phyloP scores from a whole-genome alignment of 768 basidiomycete genomes.

The Leccinellum rugosiceps region DNA sequence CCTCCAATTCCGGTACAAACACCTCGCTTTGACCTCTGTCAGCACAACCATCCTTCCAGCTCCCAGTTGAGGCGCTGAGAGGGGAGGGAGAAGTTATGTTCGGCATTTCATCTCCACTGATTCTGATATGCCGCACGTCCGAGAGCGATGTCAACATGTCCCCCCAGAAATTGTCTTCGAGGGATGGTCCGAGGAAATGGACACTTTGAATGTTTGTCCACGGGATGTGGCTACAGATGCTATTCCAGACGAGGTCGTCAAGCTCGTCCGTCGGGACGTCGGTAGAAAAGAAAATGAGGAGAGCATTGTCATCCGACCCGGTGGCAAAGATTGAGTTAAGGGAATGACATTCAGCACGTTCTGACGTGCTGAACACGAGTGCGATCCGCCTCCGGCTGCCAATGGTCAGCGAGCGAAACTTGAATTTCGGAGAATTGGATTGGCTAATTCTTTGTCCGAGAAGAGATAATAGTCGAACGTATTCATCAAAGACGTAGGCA shows the following conservation, averaged over 20 bases:
- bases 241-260: background rate
- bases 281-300: rapidly evolving
- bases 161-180: background rate
- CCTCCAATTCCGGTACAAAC: background rate
- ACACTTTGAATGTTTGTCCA: background rate
- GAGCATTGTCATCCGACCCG: background rate
- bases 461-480: rapidly evolving
- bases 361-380: background rate
- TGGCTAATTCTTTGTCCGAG: background rate
- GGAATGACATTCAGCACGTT: background rate
- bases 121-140: no score
- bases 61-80: background rate
- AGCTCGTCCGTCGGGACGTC: rapidly evolving
- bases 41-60: background rate
- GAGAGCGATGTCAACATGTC: no score
- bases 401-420: no score
- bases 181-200: background rate
- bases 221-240: background rate
- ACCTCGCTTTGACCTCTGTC: background rate
- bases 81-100: background rate
- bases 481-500: background rate
- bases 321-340: background rate
- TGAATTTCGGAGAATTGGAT: background rate
- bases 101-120: background rate
- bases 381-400: no score